Conservation (phyloP, 164 flowering plant species). For the Stephania cephalantha region DNA sequence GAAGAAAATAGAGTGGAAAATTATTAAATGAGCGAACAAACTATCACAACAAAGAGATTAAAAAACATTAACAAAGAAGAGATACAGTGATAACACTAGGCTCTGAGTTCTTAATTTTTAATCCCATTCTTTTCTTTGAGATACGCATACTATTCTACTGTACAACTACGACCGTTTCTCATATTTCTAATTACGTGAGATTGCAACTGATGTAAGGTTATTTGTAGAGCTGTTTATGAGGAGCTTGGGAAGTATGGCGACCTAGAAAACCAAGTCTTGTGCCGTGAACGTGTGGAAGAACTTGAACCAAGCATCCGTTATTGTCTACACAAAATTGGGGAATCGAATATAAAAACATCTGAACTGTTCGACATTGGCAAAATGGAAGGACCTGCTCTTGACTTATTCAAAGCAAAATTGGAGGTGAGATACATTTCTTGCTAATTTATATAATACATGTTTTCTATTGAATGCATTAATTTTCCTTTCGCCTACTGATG, state of each 20-base stretch:
- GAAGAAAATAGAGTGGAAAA: no score
- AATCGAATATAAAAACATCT: slow-evolving; percentile 70
- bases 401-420: slow-evolving; percentile 82
- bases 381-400: slow-evolving; percentile 94
- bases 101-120: no score
- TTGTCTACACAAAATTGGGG: slow-evolving; percentile 85
- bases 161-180: neutral
- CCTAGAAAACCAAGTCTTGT: slow-evolving; percentile 81
- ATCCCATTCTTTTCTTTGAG: neutral
- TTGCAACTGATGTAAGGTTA: slow-evolving; percentile 7
- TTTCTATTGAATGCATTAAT: neutral
- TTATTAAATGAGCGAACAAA: no score
- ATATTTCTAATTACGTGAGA: neutral
- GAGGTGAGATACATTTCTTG: slow-evolving; percentile 44
- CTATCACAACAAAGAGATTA: no score
- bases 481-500: neutral
- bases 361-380: slow-evolving; percentile 78
- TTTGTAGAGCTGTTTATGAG: slow-evolving; percentile 83
- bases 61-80: no score
- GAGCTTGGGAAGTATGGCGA: slow-evolving; percentile 96
- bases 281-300: slow-evolving; percentile 95
- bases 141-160: neutral
- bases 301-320: slow-evolving; percentile 85
- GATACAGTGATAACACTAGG: no score
- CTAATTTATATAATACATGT: neutral